phyloP scores from a whole-genome alignment of 306 rosid genomes.

The Dalbergia oliveri region DNA sequence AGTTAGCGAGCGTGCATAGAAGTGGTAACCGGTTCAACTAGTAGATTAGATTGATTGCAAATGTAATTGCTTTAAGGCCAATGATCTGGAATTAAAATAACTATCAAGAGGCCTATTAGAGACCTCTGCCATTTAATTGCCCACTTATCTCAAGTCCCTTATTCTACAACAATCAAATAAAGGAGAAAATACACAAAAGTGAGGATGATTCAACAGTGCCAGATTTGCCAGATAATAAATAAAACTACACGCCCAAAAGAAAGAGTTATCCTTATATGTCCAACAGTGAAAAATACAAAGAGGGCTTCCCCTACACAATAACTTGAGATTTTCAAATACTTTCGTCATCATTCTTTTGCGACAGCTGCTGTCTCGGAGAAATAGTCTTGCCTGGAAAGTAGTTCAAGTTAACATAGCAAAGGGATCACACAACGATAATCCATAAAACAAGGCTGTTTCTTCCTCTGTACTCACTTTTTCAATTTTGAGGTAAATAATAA shows the following conservation, averaged over 20 bases:
- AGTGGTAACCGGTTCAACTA: neutral
- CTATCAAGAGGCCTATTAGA: neutral
- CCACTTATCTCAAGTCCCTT: constrained; percentile 40
- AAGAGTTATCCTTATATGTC: neutral
- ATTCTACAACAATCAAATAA: constrained; percentile 35
- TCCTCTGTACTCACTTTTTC: neutral
- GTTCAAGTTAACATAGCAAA: constrained; percentile 21
- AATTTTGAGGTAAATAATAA: neutral
- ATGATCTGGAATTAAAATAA: neutral
- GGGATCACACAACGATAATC: neutral
- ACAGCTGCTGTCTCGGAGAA: constrained; percentile 63
- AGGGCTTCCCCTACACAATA: constrained; percentile 29
- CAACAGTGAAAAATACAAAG: constrained; percentile 29
- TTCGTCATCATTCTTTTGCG: constrained; percentile 77
- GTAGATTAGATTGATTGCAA: neutral
- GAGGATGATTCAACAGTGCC: constrained; percentile 5
- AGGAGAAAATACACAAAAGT: neutral
- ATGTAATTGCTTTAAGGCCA: neutral
- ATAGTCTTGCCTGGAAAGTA: constrained; percentile 82
- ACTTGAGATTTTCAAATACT: constrained; percentile 36
- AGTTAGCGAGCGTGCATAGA: neutral
- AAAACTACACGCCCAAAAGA: constrained; percentile 29
- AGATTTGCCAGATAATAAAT: constrained; percentile 37
- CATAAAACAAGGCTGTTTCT: constrained; percentile 8
- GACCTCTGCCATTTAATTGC: constrained; percentile 1